phyloP scores from a whole-genome alignment of 768 basidiomycete genomes.

The Suillus plorans region DNA sequence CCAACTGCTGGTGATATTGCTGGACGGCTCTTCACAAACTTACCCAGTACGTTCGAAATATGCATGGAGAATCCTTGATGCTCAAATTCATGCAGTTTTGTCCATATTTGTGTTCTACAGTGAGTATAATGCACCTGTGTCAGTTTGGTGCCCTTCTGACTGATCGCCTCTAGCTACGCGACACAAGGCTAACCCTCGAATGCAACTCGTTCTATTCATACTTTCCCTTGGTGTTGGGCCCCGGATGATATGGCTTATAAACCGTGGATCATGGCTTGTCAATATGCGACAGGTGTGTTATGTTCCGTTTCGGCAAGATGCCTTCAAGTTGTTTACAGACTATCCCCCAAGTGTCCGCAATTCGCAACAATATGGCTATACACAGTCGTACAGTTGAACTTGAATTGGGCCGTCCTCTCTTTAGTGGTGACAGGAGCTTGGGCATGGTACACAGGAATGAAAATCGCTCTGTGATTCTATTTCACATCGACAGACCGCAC shows the following conservation, averaged over 20 bases:
- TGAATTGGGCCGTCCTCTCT: conserved; percentile 59
- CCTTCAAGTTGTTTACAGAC: conserved; percentile 2
- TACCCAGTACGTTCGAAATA: conserved; percentile 63
- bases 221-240: conserved; percentile 57
- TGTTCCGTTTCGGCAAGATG: background rate
- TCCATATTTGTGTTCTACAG: conserved; percentile 77
- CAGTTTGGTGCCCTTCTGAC: conserved; percentile 5
- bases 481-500: background rate
- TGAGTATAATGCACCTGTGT: conserved; percentile 32
- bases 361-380: conserved; percentile 81
- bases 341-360: conserved; percentile 60
- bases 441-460: conserved; percentile 63
- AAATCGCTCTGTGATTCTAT: conserved; percentile 34
- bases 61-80: background rate
- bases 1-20: conserved; percentile 46
- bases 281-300: conserved; percentile 70
- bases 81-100: conserved; percentile 48
- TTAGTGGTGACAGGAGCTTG: conserved; percentile 54
- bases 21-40: conserved; percentile 60
- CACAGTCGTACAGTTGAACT: conserved; percentile 64
- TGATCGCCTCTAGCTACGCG: conserved; percentile 45
- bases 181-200: conserved; percentile 52
- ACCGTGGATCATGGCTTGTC: conserved; percentile 64
- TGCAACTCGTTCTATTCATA: conserved; percentile 60
- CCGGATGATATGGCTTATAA: conserved; percentile 70